These are phyloP conservation scores for Alliaria petiolata DNA, from an alignment of 345 rosid species.

Conservation along the genomic window DNA sequence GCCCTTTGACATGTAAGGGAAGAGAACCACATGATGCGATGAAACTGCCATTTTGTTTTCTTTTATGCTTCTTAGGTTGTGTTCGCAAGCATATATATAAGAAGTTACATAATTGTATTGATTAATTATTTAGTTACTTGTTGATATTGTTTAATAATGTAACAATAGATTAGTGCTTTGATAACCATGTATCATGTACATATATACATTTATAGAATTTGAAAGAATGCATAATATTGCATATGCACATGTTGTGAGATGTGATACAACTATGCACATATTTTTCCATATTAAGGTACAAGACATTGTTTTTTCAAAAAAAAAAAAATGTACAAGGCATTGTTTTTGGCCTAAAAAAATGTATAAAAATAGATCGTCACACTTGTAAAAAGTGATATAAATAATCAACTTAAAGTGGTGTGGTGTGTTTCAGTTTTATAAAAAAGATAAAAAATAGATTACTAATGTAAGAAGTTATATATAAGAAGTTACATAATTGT, in stretches of 20 bases:
- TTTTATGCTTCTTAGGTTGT: not conserved
- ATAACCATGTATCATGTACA: too few relatives aligned
- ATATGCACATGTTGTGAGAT: not conserved
- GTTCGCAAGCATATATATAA: not conserved
- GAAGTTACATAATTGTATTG: not conserved
- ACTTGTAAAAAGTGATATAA: not conserved
- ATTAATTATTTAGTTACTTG: not conserved
- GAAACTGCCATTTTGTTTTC: slow-evolving; percentile 4
- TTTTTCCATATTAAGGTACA: not conserved
- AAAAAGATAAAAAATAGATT: not conserved
- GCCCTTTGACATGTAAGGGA: slow-evolving; percentile 86
- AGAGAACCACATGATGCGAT: slow-evolving; percentile 48
- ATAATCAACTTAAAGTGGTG: not conserved
- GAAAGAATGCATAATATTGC: too few relatives aligned
- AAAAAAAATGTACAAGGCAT: too few relatives aligned
- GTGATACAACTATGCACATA: not conserved
- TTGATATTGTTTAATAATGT: not conserved
- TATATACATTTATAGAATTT: slow-evolving; percentile 23
- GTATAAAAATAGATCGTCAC: not conserved
- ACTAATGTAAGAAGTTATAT: too few relatives aligned
- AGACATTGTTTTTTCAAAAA: too few relatives aligned
- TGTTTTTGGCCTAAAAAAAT: not conserved
- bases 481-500: not conserved
- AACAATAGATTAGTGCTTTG: not conserved
- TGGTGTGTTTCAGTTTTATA: too few relatives aligned